phyloP scores from a whole-genome alignment of 2,329 filamentous ascomycete species.

The Xylariaceae sp. region DNA sequence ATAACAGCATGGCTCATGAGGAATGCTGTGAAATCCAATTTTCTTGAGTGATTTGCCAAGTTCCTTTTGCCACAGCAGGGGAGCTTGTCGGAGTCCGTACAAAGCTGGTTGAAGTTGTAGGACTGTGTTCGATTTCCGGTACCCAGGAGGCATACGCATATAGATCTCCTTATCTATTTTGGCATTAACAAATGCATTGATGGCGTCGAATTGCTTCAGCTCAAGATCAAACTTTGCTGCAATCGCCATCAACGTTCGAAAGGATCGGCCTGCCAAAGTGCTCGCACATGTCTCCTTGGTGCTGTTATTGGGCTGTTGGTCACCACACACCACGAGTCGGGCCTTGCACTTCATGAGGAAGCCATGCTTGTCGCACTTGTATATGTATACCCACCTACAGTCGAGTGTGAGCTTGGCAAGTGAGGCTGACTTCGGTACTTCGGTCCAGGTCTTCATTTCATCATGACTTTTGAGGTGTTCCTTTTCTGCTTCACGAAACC shows the following conservation, averaged over 20 bases:
- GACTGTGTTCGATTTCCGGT: not conserved
- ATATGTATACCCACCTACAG: constrained; percentile 5
- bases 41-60: not conserved
- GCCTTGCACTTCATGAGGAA: not conserved
- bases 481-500: too few species aligned
- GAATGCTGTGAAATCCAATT: not conserved
- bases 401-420: not conserved
- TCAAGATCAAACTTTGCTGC: not conserved
- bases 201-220: not conserved
- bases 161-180: not conserved
- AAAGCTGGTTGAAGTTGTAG: not conserved
- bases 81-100: not conserved
- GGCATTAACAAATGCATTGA: not conserved
- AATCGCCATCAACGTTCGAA: not conserved
- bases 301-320: not conserved
- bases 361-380: constrained; percentile 4
- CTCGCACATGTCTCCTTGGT: not conserved
- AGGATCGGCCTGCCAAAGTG: not conserved
- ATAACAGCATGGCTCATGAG: not conserved
- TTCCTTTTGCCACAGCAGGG: not conserved
- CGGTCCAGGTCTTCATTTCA: not conserved
- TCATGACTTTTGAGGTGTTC: not conserved
- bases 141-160: not conserved
- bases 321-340: not conserved
- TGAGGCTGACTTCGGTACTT: not conserved